Evolutionary conservation across 306 rosid genomes (phyloP).

Genomic region (Vicia sativa): DNA sequence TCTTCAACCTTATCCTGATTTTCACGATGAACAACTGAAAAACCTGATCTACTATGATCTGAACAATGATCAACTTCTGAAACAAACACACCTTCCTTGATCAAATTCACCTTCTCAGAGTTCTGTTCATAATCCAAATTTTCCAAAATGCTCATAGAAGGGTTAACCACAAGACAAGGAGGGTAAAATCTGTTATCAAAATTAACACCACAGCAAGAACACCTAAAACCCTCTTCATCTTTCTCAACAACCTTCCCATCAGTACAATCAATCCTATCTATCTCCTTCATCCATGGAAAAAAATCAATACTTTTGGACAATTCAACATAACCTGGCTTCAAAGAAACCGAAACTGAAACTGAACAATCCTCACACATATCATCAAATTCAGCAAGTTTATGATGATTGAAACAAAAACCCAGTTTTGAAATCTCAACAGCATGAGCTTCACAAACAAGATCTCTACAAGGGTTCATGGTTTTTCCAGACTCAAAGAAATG

Average conservation of each 20-base stretch:
- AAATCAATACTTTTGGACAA: constrained; percentile 58
- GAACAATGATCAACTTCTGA: constrained; percentile 48
- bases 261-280: constrained; percentile 48
- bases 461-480: constrained; percentile 48
- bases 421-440: constrained; percentile 76
- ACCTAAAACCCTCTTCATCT: constrained; percentile 49
- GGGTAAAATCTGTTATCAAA: constrained; percentile 57
- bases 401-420: constrained; percentile 72
- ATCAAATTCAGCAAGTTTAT: constrained; percentile 58
- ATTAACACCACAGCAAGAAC: constrained; percentile 82
- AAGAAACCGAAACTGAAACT: constrained; percentile 50
- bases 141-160: constrained; percentile 67
- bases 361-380: constrained; percentile 91
- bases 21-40: constrained; percentile 44
- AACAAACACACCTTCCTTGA: constrained; percentile 45
- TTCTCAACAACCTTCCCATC: constrained; percentile 43
- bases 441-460: constrained; percentile 88
- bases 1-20: constrained; percentile 51
- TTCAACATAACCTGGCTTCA: constrained; percentile 46
- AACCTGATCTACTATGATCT: constrained; percentile 63
- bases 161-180: constrained; percentile 72
- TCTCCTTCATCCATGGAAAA: constrained; percentile 73
- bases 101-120: constrained; percentile 47
- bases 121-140: constrained; percentile 57
- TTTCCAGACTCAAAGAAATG: constrained; percentile 67